Conservation (phyloP, 192 early-diverging fungal species). For the Podila minutissima region DNA sequence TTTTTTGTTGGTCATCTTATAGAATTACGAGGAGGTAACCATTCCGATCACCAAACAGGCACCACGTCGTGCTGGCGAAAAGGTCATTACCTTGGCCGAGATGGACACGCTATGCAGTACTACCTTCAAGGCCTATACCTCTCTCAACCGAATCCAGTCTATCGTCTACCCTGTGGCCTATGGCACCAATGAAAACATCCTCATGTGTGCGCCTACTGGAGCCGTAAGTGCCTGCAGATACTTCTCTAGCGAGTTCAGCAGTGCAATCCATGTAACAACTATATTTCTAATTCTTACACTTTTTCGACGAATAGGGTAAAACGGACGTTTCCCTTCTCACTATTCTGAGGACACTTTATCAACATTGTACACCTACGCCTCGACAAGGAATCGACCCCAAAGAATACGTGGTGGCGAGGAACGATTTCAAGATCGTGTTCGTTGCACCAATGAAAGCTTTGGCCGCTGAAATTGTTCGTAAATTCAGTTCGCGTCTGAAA, state of each 20-base stretch:
- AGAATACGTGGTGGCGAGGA: slow-evolving; percentile 72
- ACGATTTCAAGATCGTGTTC: slow-evolving; percentile 98
- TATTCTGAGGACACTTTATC: slow-evolving; percentile 82
- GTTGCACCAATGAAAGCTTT: slow-evolving; percentile 99
- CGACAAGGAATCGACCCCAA: slow-evolving; percentile 49
- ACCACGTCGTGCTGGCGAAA: slow-evolving; percentile 71
- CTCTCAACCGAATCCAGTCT: slow-evolving; percentile 95
- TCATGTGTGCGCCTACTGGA: slow-evolving; percentile 98
- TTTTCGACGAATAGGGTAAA: slow-evolving; percentile 74
- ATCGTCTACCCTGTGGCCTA: slow-evolving; percentile 95
- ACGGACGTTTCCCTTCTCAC: slow-evolving; percentile 97
- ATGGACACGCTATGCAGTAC: slow-evolving; percentile 81
- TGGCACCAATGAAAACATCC: slow-evolving; percentile 96
- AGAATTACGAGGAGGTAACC: slow-evolving; percentile 91
- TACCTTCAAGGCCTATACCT: slow-evolving; percentile 87
- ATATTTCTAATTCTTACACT: background rate
- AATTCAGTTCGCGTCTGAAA: slow-evolving; percentile 85
- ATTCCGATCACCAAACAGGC: slow-evolving; percentile 84
- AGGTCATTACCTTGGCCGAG: slow-evolving; percentile 67
- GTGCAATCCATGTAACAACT: too few species aligned
- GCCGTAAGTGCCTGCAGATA: slow-evolving; percentile 67
- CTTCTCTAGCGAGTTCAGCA: background rate
- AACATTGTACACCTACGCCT: slow-evolving; percentile 75
- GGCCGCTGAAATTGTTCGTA: slow-evolving; percentile 93
- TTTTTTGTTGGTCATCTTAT: background rate